These are phyloP conservation scores for Phialemoniopsis sp. DNA, from an alignment of 2,329 filamentous ascomycete genomes.

Conservation along the genomic window DNA sequence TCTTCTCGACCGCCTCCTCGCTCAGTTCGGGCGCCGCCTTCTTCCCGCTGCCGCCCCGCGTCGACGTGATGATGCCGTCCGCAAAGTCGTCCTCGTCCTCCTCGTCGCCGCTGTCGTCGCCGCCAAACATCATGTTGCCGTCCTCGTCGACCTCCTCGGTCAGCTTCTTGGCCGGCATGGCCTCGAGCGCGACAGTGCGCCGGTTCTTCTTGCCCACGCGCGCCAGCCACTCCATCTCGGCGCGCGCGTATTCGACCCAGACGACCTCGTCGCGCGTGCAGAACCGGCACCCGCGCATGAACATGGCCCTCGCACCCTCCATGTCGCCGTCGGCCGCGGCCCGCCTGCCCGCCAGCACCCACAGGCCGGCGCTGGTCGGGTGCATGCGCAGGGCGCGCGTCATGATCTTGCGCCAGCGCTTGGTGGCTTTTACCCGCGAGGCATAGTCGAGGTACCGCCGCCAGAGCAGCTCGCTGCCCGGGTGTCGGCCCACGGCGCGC, in stretches of 20 bases:
- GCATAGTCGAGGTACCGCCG: constrained; percentile 85
- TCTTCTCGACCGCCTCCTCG: constrained; percentile 37
- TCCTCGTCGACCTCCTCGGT: constrained; percentile 45
- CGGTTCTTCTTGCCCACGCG: constrained; percentile 73
- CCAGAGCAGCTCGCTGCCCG: constrained; percentile 79
- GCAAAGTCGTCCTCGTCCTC: constrained; percentile 44
- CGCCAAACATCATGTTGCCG: constrained; percentile 31
- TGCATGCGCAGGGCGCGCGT: constrained; percentile 76
- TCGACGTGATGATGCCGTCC: constrained; percentile 38
- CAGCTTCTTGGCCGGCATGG: constrained; percentile 29
- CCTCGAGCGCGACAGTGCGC: constrained; percentile 32
- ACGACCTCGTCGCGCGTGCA: constrained; percentile 70
- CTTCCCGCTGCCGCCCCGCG: constrained; percentile 30
- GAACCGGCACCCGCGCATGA: constrained; percentile 85
- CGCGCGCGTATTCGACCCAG: constrained; percentile 86
- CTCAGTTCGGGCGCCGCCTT: constrained; percentile 38
- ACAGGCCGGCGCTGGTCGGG: constrained; percentile 76
- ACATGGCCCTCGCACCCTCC: constrained; percentile 77
- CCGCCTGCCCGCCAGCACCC: constrained; percentile 78
- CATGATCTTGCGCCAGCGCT: constrained; percentile 61
- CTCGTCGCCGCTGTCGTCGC: constrained; percentile 40
- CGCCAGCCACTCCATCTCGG: constrained; percentile 89
- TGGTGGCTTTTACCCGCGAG: constrained; percentile 60
- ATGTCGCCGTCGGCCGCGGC: constrained; percentile 83
- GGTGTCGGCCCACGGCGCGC: constrained; percentile 78